These are phyloP conservation scores for Ophiostoma populinum DNA, from an alignment of 2,329 filamentous ascomycete species.

Conservation along the genomic window DNA sequence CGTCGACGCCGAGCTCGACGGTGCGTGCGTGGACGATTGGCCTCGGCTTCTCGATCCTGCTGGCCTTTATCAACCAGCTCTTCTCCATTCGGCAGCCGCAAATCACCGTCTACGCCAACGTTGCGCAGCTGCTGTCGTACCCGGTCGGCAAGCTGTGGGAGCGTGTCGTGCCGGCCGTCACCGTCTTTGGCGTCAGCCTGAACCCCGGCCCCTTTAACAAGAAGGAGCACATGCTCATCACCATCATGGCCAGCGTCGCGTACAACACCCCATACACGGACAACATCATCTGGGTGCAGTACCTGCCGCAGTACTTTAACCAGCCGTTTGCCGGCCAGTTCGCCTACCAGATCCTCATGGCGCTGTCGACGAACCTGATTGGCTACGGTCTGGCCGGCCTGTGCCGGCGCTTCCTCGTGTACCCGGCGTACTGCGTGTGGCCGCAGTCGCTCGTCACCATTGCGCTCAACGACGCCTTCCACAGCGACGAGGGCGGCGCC, in stretches of 20 bases:
- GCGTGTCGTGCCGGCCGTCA: slow-evolving; percentile 35
- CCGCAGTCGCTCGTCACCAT: slow-evolving; percentile 29
- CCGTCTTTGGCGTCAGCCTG: slow-evolving; percentile 33
- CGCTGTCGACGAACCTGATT: slow-evolving; percentile 37
- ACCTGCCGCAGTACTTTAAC: slow-evolving; percentile 26
- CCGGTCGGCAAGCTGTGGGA: slow-evolving; percentile 39
- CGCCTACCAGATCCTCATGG: slow-evolving; percentile 41
- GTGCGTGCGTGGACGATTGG: slow-evolving; percentile 44
- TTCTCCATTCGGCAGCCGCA: slow-evolving; percentile 42
- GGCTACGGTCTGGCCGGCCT: slow-evolving; percentile 38
- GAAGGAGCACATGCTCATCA: slow-evolving; percentile 44
- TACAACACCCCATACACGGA: slow-evolving; percentile 34
- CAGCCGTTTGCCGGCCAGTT: slow-evolving; percentile 31
- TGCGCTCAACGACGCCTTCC: slow-evolving; percentile 29
- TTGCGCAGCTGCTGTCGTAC: slow-evolving; percentile 44
- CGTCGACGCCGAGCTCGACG: slow-evolving; percentile 40
- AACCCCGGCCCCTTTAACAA: slow-evolving; percentile 42
- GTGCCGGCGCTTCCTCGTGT: slow-evolving; percentile 31
- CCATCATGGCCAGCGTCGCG: slow-evolving; percentile 46
- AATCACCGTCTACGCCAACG: slow-evolving; percentile 41
- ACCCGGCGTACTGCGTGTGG: slow-evolving; percentile 34
- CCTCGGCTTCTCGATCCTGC: slow-evolving; percentile 36
- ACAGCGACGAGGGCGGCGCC: too few species aligned
- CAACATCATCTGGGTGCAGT: slow-evolving; percentile 20
- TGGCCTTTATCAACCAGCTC: slow-evolving; percentile 38